Evolutionary conservation across 2,329 filamentous ascomycete genomes (phyloP), one percentile per base, ranked within the genome.

Genomic region (Zarea fungicola): DNA sequence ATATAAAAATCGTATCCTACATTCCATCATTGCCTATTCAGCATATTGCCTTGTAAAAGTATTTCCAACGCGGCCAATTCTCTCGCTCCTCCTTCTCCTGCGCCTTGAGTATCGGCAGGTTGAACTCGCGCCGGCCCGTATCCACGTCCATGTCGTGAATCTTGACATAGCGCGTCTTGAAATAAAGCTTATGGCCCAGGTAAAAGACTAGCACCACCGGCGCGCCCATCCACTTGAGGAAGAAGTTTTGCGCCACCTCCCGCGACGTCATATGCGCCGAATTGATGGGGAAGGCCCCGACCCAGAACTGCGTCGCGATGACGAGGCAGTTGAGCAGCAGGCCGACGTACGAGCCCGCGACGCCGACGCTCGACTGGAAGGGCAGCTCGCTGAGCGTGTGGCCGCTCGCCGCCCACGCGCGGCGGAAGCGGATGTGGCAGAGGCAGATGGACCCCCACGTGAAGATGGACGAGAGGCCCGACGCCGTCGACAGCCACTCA

Each of bases 241-340:
- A 91, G 64, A 89, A 90, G 52, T 71, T 78, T 55, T 78, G 62
- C 1, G 77, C 76, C 34, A 78, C 70, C 5, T 72, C 66, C 2
- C 59, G 37, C 2, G 69, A 52, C 1, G 69, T 70, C 62, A 70
- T 69, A 0, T 64, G 50, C 4, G 58, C 59, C 56, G 77, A 81
- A 13, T 71, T 77, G 29, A 89, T 73, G 1, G 89, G 88, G 61
- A 80, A 87, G 8, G 84, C 80, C 21, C 85, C 86, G 34, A 84
- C 81, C 85, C 87, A 93, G 68, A 91, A 89, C 62, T 93, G 88
- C 2, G 85, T 85, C 34, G 85, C 62, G 16, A 95, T 73, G 13
- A 92, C 80, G 11, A 92, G 68, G 18, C 74, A 55, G 65, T 92
- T 92, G 62, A 92, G 78, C 28, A 72, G 53, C 47, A 93, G 74